phyloP scores from a whole-genome alignment of 2,329 filamentous ascomycete species.

The Arthroderma sp. region DNA sequence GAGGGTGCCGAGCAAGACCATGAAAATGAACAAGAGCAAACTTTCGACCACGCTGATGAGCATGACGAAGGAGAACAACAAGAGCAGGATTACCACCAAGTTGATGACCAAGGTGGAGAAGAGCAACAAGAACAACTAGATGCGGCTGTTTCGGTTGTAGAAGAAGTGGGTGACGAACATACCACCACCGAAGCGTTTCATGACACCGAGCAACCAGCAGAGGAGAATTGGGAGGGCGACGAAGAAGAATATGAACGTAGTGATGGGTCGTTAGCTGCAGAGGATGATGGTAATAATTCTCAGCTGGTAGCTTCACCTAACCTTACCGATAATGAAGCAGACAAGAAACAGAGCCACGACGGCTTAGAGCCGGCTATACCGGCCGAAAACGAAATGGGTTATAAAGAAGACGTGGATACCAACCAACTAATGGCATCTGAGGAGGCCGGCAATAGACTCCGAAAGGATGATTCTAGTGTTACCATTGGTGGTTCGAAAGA shows the following conservation, averaged over 20 bases:
- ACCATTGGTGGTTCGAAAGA: too few species aligned
- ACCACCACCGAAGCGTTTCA: background rate
- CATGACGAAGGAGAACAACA: background rate
- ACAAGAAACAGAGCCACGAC: too few species aligned
- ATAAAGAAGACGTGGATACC: too few species aligned
- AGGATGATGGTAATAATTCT: constrained; percentile 1
- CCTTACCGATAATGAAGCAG: too few species aligned
- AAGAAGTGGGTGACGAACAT: constrained; percentile 4
- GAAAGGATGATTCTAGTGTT: too few species aligned
- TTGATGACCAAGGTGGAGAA: background rate
- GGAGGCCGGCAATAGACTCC: too few species aligned
- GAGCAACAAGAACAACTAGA: background rate
- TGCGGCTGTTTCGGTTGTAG: background rate
- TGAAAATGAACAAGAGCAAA: constrained; percentile 9
- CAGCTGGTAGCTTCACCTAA: too few species aligned
- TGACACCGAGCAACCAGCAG: constrained; percentile 5
- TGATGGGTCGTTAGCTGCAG: background rate
- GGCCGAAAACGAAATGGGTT: too few species aligned
- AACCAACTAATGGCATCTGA: too few species aligned
- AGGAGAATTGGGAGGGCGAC: constrained; percentile 6
- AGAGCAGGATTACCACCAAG: background rate
- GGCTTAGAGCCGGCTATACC: too few species aligned
- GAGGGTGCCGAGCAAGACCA: constrained; percentile 11
- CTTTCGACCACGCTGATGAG: background rate
- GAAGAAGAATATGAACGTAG: constrained; percentile 7